Evolutionary conservation across 805 yeast species (phyloP).

Genomic region (Candida golubevii): DNA sequence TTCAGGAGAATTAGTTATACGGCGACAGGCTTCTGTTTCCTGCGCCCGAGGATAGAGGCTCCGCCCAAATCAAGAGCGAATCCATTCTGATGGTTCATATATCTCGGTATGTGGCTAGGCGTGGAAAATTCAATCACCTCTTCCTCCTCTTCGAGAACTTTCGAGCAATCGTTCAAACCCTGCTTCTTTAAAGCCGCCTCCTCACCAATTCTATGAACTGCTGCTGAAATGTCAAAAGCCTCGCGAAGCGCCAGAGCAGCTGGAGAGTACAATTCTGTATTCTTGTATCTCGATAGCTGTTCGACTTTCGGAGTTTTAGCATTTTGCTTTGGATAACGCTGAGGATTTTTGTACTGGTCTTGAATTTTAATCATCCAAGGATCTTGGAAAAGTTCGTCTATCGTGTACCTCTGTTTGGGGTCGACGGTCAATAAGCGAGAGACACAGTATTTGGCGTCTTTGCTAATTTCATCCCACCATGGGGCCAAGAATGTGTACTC

Average conservation of each 20-base stretch:
- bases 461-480: constrained; percentile 84
- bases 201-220: constrained; percentile 77
- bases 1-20: neutral
- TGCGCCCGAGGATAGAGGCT: constrained; percentile 51
- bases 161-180: constrained; percentile 18
- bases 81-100: constrained; percentile 15
- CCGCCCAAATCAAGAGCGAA: constrained; percentile 47
- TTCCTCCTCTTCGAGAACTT: constrained; percentile 36
- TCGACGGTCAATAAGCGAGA: constrained; percentile 62
- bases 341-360: constrained; percentile 8
- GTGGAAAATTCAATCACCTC: constrained; percentile 24
- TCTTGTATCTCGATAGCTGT: constrained; percentile 13
- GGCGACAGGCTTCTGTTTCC: constrained; percentile 21
- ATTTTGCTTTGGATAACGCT: constrained; percentile 4
- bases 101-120: constrained; percentile 9
- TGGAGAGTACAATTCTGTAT: constrained; percentile 50
- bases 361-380: constrained; percentile 51
- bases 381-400: constrained; percentile 62
- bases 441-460: constrained; percentile 67
- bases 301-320: constrained; percentile 2
- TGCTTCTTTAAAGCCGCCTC: constrained; percentile 42
- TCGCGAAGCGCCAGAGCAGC: constrained; percentile 80
- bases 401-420: constrained; percentile 62
- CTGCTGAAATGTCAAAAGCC: constrained; percentile 81
- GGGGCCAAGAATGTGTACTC: constrained; percentile 72